phyloP scores from a whole-genome alignment of 768 basidiomycete genomes.

The Tylopilus balloui region DNA sequence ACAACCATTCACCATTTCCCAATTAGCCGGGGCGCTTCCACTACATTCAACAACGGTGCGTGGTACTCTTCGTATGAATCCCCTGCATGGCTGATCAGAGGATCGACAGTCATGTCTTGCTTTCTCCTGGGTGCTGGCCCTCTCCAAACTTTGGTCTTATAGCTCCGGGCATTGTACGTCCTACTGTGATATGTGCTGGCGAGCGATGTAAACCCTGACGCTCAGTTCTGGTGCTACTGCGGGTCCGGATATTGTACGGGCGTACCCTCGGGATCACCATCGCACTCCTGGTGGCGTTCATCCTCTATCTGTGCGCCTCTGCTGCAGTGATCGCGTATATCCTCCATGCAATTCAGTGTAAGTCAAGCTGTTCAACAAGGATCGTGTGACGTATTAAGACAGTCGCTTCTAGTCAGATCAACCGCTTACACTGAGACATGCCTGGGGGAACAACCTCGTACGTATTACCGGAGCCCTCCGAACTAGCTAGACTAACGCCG shows the following conservation, averaged over 20 bases:
- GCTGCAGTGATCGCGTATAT: neutral
- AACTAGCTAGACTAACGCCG: neutral
- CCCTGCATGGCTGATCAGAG: neutral
- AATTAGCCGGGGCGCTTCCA: neutral
- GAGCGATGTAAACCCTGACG: neutral
- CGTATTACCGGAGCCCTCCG: neutral
- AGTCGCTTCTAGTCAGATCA: neutral
- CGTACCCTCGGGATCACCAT: neutral
- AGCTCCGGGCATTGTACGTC: neutral
- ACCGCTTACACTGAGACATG: neutral
- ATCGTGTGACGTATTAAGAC: neutral
- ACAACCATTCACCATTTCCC: neutral
- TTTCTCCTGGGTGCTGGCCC: neutral
- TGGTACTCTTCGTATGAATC: neutral
- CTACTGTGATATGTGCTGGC: neutral
- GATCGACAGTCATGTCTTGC: neutral
- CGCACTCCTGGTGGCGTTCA: neutral
- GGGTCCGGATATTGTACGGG: constrained; percentile 1
- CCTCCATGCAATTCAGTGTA: neutral
- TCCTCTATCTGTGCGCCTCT: neutral
- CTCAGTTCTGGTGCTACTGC: constrained; percentile 1
- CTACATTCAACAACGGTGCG: neutral
- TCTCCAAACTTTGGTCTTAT: neutral
- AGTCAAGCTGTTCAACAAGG: neutral
- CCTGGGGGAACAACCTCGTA: neutral